Evolutionary conservation across 257 asterid genomes (phyloP).

Genomic region (Jacaranda copaia): DNA sequence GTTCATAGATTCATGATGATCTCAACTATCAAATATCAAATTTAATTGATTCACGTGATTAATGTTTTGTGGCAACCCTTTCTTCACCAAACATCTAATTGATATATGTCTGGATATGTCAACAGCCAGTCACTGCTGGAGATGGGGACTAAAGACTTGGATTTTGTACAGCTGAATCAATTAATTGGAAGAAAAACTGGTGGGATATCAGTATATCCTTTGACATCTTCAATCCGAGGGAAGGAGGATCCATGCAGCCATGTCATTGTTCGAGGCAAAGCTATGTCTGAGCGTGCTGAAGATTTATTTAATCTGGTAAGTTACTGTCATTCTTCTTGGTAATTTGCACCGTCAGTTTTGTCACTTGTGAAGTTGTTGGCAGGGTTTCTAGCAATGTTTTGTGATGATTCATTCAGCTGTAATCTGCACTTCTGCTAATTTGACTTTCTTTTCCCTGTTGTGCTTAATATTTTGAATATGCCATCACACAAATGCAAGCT

Average conservation of each 20-base stretch:
- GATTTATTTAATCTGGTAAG: slow-evolving; percentile 90
- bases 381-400: slow-evolving; percentile 1
- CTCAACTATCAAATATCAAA: not conserved
- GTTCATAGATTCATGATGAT: not conserved
- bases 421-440: not conserved
- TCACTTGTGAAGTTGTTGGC: slow-evolving; percentile 29
- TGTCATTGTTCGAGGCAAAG: slow-evolving; percentile 91
- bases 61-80: slow-evolving; percentile 22
- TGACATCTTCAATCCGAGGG: slow-evolving; percentile 84
- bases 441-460: slow-evolving; percentile 13
- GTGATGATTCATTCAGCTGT: slow-evolving; percentile 8
- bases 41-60: not conserved
- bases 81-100: slow-evolving; percentile 22
- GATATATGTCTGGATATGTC: slow-evolving; percentile 36
- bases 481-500: not conserved
- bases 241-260: slow-evolving; percentile 78
- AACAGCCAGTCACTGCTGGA: slow-evolving; percentile 95
- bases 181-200: slow-evolving; percentile 98
- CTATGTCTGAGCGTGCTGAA: slow-evolving; percentile 85
- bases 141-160: slow-evolving; percentile 97
- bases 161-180: slow-evolving; percentile 92
- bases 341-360: slow-evolving; percentile 18
- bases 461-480: slow-evolving; percentile 11
- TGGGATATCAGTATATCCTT: slow-evolving; percentile 93
- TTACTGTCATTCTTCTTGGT: slow-evolving; percentile 25